Base-by-base conservation (phyloP, 306 rosid species). In the Luffa aegyptiaca region DNA sequence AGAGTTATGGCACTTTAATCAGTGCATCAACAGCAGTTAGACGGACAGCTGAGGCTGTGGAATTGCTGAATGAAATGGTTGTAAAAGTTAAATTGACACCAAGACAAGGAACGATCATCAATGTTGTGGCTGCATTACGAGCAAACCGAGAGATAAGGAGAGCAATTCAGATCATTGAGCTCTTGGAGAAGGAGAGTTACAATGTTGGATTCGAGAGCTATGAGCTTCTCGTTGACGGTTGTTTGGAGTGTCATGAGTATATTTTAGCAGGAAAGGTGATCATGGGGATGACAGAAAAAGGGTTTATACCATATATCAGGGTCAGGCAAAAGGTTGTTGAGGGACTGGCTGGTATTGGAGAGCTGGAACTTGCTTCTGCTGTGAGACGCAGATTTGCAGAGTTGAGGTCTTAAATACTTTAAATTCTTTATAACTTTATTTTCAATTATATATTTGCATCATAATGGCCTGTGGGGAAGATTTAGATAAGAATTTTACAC, bases 281-380 rank as follows among this genome's bases (percentile, higher is more conserved):
- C 42, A 86, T 85, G 82, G 79, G 86, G 84, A 94, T 91, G 98
- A 76, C 85, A 3, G 81, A 83, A 52, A 81, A 78, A 77, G 90
- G 87, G 35, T 81, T 86, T 85, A 63, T 88, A 81, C 97, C 97
- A 0, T 85, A 88, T 81, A 92, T 91, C 73, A 83, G 44, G 80
- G 89, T 84, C 71, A 90, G 98, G 70, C 97, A 88, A 76, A 90
- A 92, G 89, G 83, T 92, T 83, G 86, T 92, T 80, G 93, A 94
- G 74, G 89, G 96, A 18, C 88, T 94, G 84, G 84, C 84, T 46
- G 86, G 90, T 82, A 72, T 89, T 1, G 91, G 88, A 31, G 97
- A 91, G 81, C 87, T 89, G 90, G 87, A 88, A 77, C 88, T 94
- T 66, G 97, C 96, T 71, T 88, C 86, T 87, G 84, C 85, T 48